Percentiles rank a stretch among this genome's conserved stretches.
Evolutionary conservation across 2,329 filamentous ascomycete genomes (phyloP).

Genomic region (Talaromyces atroroseus): DNA sequence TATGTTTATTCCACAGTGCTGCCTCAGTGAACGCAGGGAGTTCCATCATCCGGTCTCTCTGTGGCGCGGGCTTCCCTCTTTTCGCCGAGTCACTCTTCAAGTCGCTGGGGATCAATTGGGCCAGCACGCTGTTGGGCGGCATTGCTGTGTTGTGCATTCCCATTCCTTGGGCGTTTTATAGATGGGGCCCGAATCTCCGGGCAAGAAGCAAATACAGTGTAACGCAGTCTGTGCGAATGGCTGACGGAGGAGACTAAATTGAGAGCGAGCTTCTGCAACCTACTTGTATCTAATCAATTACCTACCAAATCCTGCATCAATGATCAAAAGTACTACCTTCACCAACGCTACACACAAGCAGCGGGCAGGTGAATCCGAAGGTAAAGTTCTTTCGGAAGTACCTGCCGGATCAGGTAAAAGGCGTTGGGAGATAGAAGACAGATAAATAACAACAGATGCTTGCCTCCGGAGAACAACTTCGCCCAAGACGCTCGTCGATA

Average conservation of each 20-base stretch:
- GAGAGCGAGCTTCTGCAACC: too few species aligned
- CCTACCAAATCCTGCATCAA: too few species aligned
- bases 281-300: too few species aligned
- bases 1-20: neutral
- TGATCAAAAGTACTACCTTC: too few species aligned
- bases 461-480: too few species aligned
- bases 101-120: neutral
- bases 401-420: neutral
- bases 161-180: neutral
- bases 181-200: neutral
- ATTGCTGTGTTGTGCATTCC: neutral
- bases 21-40: neutral
- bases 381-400: neutral
- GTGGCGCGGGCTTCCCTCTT: neutral
- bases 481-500: too few species aligned
- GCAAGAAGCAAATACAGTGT: neutral
- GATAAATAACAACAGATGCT: too few species aligned
- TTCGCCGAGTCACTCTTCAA: neutral
- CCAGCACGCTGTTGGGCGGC: neutral
- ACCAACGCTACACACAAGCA: too few species aligned
- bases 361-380: neutral
- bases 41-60: neutral
- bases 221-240: neutral
- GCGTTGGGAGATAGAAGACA: neutral
- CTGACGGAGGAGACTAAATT: too few species aligned